phyloP scores from a whole-genome alignment of 306 rosid species.

The Quercus berberidifolia region DNA sequence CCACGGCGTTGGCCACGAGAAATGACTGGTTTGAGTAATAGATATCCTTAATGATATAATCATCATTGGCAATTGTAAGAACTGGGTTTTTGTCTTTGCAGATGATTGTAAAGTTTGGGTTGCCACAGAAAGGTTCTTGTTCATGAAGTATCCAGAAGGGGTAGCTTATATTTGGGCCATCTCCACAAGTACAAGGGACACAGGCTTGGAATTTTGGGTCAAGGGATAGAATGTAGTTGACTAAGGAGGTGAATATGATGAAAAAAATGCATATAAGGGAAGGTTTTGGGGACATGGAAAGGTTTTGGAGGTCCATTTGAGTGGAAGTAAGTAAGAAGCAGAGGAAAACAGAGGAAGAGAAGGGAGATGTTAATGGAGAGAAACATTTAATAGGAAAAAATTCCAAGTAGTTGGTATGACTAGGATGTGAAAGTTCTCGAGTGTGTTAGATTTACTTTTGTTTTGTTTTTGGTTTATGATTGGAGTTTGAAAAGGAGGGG shows the following conservation, averaged over 20 bases:
- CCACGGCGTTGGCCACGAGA: conserved; percentile 26
- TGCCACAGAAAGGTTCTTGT: conserved; percentile 51
- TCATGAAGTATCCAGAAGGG: conserved; percentile 61
- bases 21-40: conserved; percentile 47
- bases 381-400: conserved; percentile 2
- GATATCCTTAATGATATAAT: conserved; percentile 44
- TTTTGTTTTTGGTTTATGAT: conserved; percentile 14
- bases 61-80: conserved; percentile 38
- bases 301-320: conserved; percentile 34
- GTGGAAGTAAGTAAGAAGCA: conserved; percentile 14
- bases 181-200: conserved; percentile 47
- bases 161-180: conserved; percentile 48
- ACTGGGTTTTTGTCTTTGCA: conserved; percentile 45
- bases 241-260: conserved; percentile 24
- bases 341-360: conserved; percentile 28
- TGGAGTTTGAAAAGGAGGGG: conserved; percentile 33
- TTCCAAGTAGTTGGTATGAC: conserved; percentile 27
- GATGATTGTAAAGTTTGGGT: conserved; percentile 42
- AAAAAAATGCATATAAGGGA: conserved; percentile 7
- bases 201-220: conserved; percentile 45
- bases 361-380: neutral
- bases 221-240: conserved; percentile 12
- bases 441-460: neutral
- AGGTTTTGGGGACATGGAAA: conserved; percentile 22
- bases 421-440: neutral